Evolutionary conservation across 73 alveolate species (phyloP).

Genomic region (Paramecium caudatum): DNA sequence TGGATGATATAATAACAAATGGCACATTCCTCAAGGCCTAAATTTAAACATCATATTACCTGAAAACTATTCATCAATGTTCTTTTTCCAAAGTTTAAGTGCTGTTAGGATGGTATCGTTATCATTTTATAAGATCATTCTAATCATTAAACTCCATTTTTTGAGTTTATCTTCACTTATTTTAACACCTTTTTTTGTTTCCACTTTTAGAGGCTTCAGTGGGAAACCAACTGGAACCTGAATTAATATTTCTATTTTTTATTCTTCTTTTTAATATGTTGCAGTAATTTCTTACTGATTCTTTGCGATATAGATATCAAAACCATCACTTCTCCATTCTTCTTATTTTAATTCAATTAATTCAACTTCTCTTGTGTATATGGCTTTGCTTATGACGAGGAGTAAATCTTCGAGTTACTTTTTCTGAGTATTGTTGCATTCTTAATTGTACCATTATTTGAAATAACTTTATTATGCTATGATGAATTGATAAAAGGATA

Average conservation of each 20-base stretch:
- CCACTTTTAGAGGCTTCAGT: constrained; percentile 79
- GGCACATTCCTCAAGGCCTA: constrained; percentile 85
- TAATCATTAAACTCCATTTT: constrained; percentile 85
- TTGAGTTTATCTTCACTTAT: constrained; percentile 78
- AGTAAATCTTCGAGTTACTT: constrained; percentile 7
- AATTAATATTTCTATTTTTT: constrained; percentile 78
- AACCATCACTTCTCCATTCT: constrained; percentile 57
- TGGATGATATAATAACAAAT: constrained; percentile 87
- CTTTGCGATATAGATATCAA: constrained; percentile 49
- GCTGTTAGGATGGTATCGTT: constrained; percentile 85
- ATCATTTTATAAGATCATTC: constrained; percentile 75
- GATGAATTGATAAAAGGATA: constrained; percentile 25
- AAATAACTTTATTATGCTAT: constrained; percentile 15
- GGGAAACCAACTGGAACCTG: constrained; percentile 86
- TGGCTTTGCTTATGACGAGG: constrained; percentile 52
- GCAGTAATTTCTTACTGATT: constrained; percentile 83
- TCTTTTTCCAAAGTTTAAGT: constrained; percentile 82
- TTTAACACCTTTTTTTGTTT: constrained; percentile 83
- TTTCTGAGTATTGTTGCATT: not conserved
- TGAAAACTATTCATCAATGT: constrained; percentile 86
- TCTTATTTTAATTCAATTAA: constrained; percentile 58
- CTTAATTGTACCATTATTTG: constrained; percentile 34
- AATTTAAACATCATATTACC: constrained; percentile 47
- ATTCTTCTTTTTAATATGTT: constrained; percentile 78
- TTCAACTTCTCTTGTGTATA: constrained; percentile 68